Base-by-base conservation (phyloP, 1,284 basidiomycete genomes). In the Sphaerobolus stellatus region DNA sequence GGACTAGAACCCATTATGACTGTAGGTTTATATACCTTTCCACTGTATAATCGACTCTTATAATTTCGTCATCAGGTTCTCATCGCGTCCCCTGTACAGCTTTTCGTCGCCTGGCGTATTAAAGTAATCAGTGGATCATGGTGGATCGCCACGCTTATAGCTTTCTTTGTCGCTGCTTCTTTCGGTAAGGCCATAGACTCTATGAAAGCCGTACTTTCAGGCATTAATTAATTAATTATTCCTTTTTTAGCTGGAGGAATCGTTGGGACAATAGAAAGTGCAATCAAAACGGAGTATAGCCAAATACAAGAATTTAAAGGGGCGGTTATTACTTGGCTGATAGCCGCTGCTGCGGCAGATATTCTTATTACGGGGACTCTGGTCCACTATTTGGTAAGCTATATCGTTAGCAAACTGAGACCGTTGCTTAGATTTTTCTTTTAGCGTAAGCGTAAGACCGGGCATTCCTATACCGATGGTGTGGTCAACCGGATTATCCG, bases 61-160 rank as follows among this genome's bases (percentile, higher is more conserved):
- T 24, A 56, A 33, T 6, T 18, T 9, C 22, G 22, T n/a, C 24
- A 8, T 5, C 51, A 79, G 77, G 77, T 77, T 1, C 63, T 71
- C 7, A 66, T 79, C 24, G 80, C 80, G 4, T 75, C 75, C 0
- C 78, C 79, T 0, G 78, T 81, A 3, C 79, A 81, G 59, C 50
- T 78, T 6, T 81, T 81, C 65, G 76, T 80, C 40, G 79, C 78
- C 0, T 81, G 76, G 76, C 69, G 79, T 29, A 76, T 81, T 36
- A 67, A 60, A 48, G 59, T 72, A 30, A 68, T 82, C 52, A 79
- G 71, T 4, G 74, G 72, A 54, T 74, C 71, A 0, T 67, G 55
- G 9, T 62, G 71, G 58, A 59, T 79, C 7, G 66, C 76, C 1
- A 45, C 57, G 3, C 20, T 78, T 46, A 71, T 81, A 18, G 46